Evolutionary conservation across 2,329 filamentous ascomycete genomes (phyloP).

Genomic region (Aphanocladium album): DNA sequence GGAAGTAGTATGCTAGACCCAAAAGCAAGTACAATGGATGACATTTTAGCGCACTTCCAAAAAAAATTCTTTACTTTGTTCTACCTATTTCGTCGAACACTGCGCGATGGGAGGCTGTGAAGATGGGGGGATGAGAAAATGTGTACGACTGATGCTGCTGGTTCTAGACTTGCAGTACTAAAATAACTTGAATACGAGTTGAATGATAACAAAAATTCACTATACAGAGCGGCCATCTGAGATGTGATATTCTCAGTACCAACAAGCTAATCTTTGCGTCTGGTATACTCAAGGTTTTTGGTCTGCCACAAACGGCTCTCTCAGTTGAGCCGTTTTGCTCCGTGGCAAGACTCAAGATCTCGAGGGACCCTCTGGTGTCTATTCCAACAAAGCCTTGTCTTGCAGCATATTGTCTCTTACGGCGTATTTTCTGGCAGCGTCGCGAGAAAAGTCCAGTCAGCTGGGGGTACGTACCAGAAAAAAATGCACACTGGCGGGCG

Average conservation of each 20-base stretch:
- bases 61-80: constrained; percentile 11
- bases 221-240: neutral
- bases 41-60: constrained; percentile 38
- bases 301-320: neutral
- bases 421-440: neutral
- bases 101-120: neutral
- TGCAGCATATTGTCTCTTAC: neutral
- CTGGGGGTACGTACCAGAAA: neutral
- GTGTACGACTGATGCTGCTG: neutral
- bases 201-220: neutral
- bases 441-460: neutral
- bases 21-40: constrained; percentile 42
- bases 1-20: constrained; percentile 44
- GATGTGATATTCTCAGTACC: neutral
- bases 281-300: neutral
- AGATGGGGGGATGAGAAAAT: neutral
- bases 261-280: no score
- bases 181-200: neutral
- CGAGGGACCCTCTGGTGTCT: no score
- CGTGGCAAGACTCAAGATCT: no score
- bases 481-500: neutral
- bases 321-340: neutral
- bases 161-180: neutral
- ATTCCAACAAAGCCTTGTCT: neutral
- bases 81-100: neutral